These are phyloP conservation scores for Kwoniella heveanensis DNA, from an alignment of 768 basidiomycete species.

Conservation along the genomic window DNA sequence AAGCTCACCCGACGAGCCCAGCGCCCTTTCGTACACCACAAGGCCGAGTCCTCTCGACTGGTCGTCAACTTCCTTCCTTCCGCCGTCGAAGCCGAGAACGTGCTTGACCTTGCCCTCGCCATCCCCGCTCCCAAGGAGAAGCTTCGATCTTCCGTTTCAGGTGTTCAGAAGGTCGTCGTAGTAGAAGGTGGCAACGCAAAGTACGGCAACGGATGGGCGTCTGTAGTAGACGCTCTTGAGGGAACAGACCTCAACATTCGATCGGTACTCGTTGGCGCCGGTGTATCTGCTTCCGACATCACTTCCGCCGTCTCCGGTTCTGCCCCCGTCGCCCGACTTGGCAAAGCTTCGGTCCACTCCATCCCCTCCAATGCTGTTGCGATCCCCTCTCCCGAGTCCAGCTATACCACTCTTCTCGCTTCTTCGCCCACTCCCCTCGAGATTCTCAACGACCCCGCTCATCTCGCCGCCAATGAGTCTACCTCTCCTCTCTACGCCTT, in stretches of 20 bases:
- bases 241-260: slow-evolving; percentile 49
- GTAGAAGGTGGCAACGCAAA: slow-evolving; percentile 55
- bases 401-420: slow-evolving; percentile 84
- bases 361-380: slow-evolving; percentile 41
- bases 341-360: slow-evolving; percentile 29
- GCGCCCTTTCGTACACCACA: slow-evolving; percentile 62
- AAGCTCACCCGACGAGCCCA: slow-evolving; percentile 66
- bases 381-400: slow-evolving; percentile 84
- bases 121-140: slow-evolving; percentile 44
- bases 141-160: slow-evolving; percentile 53
- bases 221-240: slow-evolving; percentile 60
- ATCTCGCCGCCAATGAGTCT: slow-evolving; percentile 70
- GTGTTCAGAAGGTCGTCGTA: slow-evolving; percentile 45
- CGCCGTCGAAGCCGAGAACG: slow-evolving; percentile 57
- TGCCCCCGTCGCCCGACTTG: slow-evolving; percentile 59
- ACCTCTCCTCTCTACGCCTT: slow-evolving; percentile 95
- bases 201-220: slow-evolving; percentile 46
- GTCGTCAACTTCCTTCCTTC: slow-evolving; percentile 73
- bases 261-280: slow-evolving; percentile 52
- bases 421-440: slow-evolving; percentile 74
- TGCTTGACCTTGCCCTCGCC: slow-evolving; percentile 62
- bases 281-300: slow-evolving; percentile 53
- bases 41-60: slow-evolving; percentile 59
- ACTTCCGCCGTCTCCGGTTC: slow-evolving; percentile 42
- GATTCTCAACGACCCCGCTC: slow-evolving; percentile 78